These are phyloP conservation scores for Scalesia atractyloides DNA, from an alignment of 129 eudicot species.

Conservation along the genomic window DNA sequence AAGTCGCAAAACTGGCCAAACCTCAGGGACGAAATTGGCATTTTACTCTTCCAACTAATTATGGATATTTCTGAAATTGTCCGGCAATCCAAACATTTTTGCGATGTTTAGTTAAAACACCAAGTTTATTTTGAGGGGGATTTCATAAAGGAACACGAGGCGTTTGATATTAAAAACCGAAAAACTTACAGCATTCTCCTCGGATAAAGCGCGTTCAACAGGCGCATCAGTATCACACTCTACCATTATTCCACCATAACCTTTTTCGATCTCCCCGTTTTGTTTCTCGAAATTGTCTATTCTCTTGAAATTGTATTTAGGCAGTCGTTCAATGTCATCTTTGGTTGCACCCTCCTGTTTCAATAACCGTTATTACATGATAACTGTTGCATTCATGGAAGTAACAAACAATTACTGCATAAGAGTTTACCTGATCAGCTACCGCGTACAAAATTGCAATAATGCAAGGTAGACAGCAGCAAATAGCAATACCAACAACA, in stretches of 20 bases:
- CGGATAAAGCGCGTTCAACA: constrained; percentile 60
- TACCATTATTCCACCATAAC: constrained; percentile 77
- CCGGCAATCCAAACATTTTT: not conserved
- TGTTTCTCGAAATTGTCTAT: constrained; percentile 45
- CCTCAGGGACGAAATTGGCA: too few relatives aligned
- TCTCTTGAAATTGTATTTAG: constrained; percentile 35
- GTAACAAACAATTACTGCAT: not conserved
- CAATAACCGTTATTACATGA: not conserved
- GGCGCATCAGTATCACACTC: constrained; percentile 75
- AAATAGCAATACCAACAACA: constrained; percentile 39
- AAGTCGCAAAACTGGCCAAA: too few relatives aligned
- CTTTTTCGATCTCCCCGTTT: constrained; percentile 73
- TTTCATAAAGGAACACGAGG: not conserved
- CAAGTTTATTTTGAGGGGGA: too few relatives aligned
- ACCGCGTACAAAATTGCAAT: constrained; percentile 38
- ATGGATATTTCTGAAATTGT: not conserved
- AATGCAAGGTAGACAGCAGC: constrained; percentile 39
- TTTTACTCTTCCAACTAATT: not conserved
- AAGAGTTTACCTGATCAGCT: constrained; percentile 33
- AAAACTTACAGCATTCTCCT: constrained; percentile 79
- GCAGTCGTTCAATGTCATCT: constrained; percentile 38
- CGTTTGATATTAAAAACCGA: not conserved
- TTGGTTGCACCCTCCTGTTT: constrained; percentile 40
- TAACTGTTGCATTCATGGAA: not conserved
- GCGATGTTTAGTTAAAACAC: not conserved